Evolutionary conservation across 768 basidiomycete species (phyloP), one percentile per base, ranked within the genome.

Genomic region (Phlebiopsis flavidoalba): DNA sequence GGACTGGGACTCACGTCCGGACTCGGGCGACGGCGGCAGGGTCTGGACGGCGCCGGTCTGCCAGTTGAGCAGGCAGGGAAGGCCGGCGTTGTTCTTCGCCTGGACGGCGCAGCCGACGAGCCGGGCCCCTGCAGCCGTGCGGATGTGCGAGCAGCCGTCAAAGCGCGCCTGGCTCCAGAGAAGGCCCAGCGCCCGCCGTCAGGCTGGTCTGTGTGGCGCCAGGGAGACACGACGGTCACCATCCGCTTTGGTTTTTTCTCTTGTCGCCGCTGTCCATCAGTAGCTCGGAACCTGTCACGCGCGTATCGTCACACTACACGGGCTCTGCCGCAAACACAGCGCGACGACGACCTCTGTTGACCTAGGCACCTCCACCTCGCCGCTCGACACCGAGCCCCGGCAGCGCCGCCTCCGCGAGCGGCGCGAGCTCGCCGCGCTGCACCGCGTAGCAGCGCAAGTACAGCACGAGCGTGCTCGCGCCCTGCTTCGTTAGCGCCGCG

Each of bases 351-450:
- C 37, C 52, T 59, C 58, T n/a, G 46, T 56, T 46, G 11, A 55
- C 62, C 48, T 63, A n/a, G n/a, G 62, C n/a, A 63, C 62, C 15
- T 63, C 57, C 24, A 59, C 24, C 43, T 63, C 62, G 15, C 62
- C 62, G 43, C 62, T 63, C 24, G 58, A 63, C 21, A 59, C 62
- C 14, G 58, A n/a, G 58, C 31, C 62, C 62, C 19, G 47, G 57
- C 52, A 63, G 54, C 45, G 45, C 26, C 19, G 48, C 37, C n/a
- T 31, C 21, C 6, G 57, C 35, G n/a, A 63, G 24, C 5, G 46
- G 35, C 26, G n/a, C 31, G 4, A 53, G 46, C 35, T 52, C 54
- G 40, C 62, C 62, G 26, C n/a, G 26, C 31, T 59, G 40, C 21
- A 58, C 15, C 15, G 43, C 26, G 15, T 40, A 47, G 35, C 12